Conservation (phyloP, 73 alveolate genomes). For the Tetrahymena elliotti region DNA sequence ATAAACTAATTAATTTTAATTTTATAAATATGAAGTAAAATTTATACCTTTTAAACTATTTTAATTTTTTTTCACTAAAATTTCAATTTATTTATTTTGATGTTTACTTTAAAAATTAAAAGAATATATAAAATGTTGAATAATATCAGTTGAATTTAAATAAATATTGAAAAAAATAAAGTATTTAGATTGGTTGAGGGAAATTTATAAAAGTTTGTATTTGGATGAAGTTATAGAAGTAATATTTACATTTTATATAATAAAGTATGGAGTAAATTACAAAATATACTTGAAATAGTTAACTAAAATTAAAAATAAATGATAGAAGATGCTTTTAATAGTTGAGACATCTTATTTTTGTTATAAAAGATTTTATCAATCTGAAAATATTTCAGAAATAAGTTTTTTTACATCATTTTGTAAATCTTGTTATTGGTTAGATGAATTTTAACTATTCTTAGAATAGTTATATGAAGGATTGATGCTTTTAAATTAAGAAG, state of each 20-base stretch:
- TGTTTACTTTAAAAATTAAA: too few species aligned
- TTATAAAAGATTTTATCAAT: not conserved
- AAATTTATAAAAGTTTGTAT: too few species aligned
- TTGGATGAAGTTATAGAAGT: not conserved
- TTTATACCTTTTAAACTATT: too few species aligned
- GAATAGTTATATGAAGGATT: not conserved
- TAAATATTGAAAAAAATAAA: too few species aligned
- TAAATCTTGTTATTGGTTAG: not conserved
- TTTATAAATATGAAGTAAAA: too few species aligned
- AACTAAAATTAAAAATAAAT: too few species aligned
- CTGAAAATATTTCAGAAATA: not conserved
- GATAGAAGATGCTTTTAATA: not conserved
- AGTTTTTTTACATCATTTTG: not conserved
- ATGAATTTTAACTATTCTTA: not conserved
- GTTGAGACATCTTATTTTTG: not conserved
- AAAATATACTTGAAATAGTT: not conserved
- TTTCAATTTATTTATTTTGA: too few species aligned
- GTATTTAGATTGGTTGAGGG: too few species aligned
- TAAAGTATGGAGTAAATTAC: not conserved
- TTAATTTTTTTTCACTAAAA: too few species aligned
- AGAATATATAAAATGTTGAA: too few species aligned
- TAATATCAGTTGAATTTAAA: too few species aligned
- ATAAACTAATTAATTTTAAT: too few species aligned
- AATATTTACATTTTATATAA: not conserved
- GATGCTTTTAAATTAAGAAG: not conserved